These are phyloP conservation scores for Pythium aristosporum DNA, from an alignment of 352 stramenopile genomes.

Conservation along the genomic window DNA sequence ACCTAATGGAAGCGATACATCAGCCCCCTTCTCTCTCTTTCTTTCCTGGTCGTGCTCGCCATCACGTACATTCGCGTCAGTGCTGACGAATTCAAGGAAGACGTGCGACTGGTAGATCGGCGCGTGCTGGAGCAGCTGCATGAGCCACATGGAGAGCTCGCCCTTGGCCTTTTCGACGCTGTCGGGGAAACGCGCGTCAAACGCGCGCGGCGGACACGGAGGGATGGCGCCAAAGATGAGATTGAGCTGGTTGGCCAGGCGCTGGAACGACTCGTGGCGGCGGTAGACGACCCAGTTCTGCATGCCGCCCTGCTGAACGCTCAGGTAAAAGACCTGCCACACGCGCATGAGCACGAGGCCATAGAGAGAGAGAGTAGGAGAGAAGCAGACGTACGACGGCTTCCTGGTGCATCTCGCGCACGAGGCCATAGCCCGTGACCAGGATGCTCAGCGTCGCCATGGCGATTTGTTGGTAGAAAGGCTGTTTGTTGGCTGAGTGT, in stretches of 20 bases:
- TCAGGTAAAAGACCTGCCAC: slow-evolving; percentile 68
- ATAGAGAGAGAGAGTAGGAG: slow-evolving; percentile 5
- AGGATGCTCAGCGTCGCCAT: slow-evolving; percentile 75
- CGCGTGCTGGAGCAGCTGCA: slow-evolving; percentile 75
- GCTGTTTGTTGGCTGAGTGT: slow-evolving; percentile 8
- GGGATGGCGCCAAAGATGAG: slow-evolving; percentile 73
- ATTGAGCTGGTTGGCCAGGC: slow-evolving; percentile 56
- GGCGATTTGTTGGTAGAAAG: neutral
- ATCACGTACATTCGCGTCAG: slow-evolving; percentile 65
- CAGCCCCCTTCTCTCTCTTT: neutral
- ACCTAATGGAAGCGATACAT: slow-evolving; percentile 21
- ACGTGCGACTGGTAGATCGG: slow-evolving; percentile 83
- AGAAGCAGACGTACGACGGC: slow-evolving; percentile 36
- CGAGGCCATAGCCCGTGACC: slow-evolving; percentile 72
- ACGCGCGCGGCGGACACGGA: slow-evolving; percentile 48
- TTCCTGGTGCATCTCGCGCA: slow-evolving; percentile 55
- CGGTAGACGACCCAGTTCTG: slow-evolving; percentile 78
- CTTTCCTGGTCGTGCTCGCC: neutral
- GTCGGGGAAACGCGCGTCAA: slow-evolving; percentile 64
- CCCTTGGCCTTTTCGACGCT: slow-evolving; percentile 70
- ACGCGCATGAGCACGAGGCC: neutral
- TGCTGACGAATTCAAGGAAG: slow-evolving; percentile 80
- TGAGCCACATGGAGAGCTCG: slow-evolving; percentile 79
- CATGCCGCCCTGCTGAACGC: slow-evolving; percentile 65
- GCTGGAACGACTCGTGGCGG: slow-evolving; percentile 73